A percentile compares a stretch with the other conserved stretches of the same genome.
Conservation (phyloP, 768 basidiomycete species). For the Trametes cinnabarina region DNA sequence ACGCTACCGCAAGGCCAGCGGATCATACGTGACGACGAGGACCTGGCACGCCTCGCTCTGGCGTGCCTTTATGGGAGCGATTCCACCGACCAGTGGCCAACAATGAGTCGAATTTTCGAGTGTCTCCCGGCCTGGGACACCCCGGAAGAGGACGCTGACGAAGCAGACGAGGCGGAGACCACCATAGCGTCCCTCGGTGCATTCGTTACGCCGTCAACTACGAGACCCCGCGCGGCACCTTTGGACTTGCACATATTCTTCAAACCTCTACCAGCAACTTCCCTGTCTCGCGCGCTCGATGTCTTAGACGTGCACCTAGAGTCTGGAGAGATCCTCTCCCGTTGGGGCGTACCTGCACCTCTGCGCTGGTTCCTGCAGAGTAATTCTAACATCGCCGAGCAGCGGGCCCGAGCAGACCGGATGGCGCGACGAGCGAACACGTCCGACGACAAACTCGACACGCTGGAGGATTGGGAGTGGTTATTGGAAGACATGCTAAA, state of each 20-base stretch:
- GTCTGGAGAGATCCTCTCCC: conserved; percentile 85
- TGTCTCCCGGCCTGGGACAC: conserved; percentile 92
- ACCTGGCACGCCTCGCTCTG: conserved; percentile 82
- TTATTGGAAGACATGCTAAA: conserved; percentile 90
- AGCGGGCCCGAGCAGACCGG: conserved; percentile 81
- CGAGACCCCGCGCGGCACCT: conserved; percentile 53
- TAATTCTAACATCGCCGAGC: conserved; percentile 58
- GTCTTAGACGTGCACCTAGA: conserved; percentile 93
- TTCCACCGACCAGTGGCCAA: conserved; percentile 68
- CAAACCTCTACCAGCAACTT: conserved; percentile 66
- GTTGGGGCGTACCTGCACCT: conserved; percentile 83
- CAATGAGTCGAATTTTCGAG: conserved; percentile 92
- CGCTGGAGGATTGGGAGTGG: conserved; percentile 80
- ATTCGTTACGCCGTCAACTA: conserved; percentile 74
- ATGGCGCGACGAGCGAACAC: conserved; percentile 75
- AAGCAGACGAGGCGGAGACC: conserved; percentile 76
- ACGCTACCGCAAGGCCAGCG: conserved; percentile 70
- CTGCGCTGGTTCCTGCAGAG: conserved; percentile 91
- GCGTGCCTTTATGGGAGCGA: conserved; percentile 86
- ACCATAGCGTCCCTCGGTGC: conserved; percentile 78
- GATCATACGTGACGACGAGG: conserved; percentile 77
- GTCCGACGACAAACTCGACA: conserved; percentile 48
- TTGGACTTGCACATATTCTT: conserved; percentile 80
- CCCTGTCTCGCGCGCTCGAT: conserved; percentile 82
- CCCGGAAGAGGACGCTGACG: conserved; percentile 50